phyloP scores from a whole-genome alignment of 2,329 filamentous ascomycete species.

The Sclerotinia trifoliorum region DNA sequence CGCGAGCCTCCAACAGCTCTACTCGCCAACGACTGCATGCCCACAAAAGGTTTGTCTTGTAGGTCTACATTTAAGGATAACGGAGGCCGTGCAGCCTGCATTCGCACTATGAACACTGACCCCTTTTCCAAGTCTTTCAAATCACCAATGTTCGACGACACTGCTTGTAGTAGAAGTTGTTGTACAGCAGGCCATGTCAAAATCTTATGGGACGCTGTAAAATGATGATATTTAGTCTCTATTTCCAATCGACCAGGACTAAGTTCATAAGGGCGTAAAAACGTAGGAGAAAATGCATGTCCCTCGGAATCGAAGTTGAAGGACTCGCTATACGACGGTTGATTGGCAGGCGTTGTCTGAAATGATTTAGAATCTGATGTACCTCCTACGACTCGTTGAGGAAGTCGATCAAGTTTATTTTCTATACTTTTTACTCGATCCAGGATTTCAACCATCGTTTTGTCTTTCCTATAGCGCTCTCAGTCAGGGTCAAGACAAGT shows the following conservation, averaged over 20 bases:
- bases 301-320: background rate
- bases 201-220: slow-evolving; percentile 50
- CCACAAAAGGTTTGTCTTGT: slow-evolving; percentile 34
- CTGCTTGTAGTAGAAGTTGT: slow-evolving; percentile 42
- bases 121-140: slow-evolving; percentile 44
- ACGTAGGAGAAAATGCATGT: background rate
- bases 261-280: background rate
- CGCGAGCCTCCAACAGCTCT: slow-evolving; percentile 33
- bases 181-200: slow-evolving; percentile 50
- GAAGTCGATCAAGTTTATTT: slow-evolving; percentile 51
- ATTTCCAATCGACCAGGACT: slow-evolving; percentile 26
- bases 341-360: slow-evolving; percentile 34
- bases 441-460: slow-evolving; percentile 60
- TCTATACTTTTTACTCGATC: slow-evolving; percentile 56
- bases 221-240: slow-evolving; percentile 34
- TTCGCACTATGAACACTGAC: slow-evolving; percentile 41
- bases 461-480: slow-evolving; percentile 53
- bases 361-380: slow-evolving; percentile 28
- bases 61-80: slow-evolving; percentile 35
- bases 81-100: slow-evolving; percentile 32
- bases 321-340: slow-evolving; percentile 28
- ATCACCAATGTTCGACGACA: slow-evolving; percentile 39
- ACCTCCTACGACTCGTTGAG: slow-evolving; percentile 19
- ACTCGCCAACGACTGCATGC: slow-evolving; percentile 38
- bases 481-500: slow-evolving; percentile 7